Conservation (phyloP, 768 basidiomycete species). For the Serendipita sp. region DNA sequence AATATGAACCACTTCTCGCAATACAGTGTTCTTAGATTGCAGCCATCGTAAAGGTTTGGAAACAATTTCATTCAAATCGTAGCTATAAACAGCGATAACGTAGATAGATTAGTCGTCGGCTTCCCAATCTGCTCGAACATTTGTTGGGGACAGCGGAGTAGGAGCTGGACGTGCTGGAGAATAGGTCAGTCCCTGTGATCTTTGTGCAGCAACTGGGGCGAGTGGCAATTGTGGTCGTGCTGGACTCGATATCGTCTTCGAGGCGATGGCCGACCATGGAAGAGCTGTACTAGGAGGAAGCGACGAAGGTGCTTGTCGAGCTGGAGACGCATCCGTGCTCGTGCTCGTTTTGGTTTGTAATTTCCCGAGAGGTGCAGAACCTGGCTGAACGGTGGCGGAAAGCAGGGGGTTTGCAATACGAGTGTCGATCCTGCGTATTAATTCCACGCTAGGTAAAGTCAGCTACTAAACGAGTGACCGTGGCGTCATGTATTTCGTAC, state of each 20-base stretch:
- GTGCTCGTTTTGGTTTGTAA: slow-evolving; percentile 22
- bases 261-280: slow-evolving; percentile 11
- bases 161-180: not conserved
- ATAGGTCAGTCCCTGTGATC: not conserved
- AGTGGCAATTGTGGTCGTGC: not conserved
- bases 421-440: slow-evolving; percentile 68
- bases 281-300: slow-evolving; percentile 9
- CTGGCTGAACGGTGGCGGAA: slow-evolving; percentile 26
- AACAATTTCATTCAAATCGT: too few relatives aligned
- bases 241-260: slow-evolving; percentile 8
- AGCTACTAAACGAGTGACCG: not conserved
- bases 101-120: slow-evolving; percentile 24
- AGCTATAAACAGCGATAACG: too few relatives aligned
- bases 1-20: too few relatives aligned
- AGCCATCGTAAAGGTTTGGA: too few relatives aligned
- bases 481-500: slow-evolving; percentile 17
- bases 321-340: slow-evolving; percentile 15
- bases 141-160: slow-evolving; percentile 9
- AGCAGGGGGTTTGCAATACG: slow-evolving; percentile 58
- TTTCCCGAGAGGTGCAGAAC: slow-evolving; percentile 36
- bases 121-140: slow-evolving; percentile 41
- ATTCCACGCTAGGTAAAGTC: slow-evolving; percentile 41
- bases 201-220: not conserved
- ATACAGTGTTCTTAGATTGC: too few relatives aligned
- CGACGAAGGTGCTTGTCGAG: slow-evolving; percentile 11